A percentile compares a stretch with the other conserved stretches of the same genome.
Conservation (phyloP, 257 asterid species). For the Nicotiana attenuata region DNA sequence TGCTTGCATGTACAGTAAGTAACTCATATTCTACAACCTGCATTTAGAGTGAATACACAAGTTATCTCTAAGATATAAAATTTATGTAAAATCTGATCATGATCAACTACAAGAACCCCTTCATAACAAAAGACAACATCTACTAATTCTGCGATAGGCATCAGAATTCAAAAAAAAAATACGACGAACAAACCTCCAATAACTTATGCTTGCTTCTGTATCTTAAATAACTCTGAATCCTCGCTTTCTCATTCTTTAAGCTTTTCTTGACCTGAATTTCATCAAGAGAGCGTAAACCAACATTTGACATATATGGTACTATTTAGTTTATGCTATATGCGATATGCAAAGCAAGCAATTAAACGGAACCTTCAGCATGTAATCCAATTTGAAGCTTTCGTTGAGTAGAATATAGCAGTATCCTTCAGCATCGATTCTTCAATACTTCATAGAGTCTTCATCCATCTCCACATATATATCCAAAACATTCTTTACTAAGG, state of each 20-base stretch:
- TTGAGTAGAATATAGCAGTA: slow-evolving; percentile 30
- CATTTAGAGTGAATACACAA: neutral
- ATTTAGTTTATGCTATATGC: neutral
- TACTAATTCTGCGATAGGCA: neutral
- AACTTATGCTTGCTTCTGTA: slow-evolving; percentile 20
- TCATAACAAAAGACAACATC: neutral
- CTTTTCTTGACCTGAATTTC: slow-evolving; percentile 31
- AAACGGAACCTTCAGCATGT: slow-evolving; percentile 34
- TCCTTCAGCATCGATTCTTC: slow-evolving; percentile 34
- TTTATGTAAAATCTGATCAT: neutral
- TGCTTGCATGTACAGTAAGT: slow-evolving; percentile 30
- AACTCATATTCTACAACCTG: slow-evolving; percentile 34
- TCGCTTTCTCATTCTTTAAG: slow-evolving; percentile 26
- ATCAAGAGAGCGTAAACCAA: neutral
- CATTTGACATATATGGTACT: neutral
- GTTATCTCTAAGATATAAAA: neutral
- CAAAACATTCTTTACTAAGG: slow-evolving; percentile 23
- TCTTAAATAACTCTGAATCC: slow-evolving; percentile 21
- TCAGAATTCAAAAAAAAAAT: neutral
- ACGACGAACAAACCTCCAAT: slow-evolving; percentile 24
- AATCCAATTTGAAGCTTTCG: slow-evolving; percentile 29
- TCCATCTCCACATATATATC: slow-evolving; percentile 33
- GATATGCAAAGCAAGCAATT: neutral
- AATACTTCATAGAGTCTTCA: slow-evolving; percentile 16
- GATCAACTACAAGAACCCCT: neutral